Percentiles rank a stretch among this genome's conserved stretches.
phyloP scores from a whole-genome alignment of 2,329 filamentous ascomycete species.

The Sclerotinia spermophila region DNA sequence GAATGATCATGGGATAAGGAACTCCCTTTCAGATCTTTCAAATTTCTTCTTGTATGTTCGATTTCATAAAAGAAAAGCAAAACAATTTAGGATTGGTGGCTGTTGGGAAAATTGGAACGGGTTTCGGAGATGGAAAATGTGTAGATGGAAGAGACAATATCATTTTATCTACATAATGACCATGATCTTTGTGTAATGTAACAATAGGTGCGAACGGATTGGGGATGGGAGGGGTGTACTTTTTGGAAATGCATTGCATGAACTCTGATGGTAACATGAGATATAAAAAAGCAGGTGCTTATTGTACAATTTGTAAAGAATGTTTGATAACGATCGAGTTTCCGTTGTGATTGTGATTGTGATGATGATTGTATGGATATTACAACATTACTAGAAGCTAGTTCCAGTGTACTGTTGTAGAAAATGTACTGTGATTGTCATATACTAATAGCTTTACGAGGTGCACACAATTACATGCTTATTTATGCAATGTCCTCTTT shows the following conservation, averaged over 20 bases:
- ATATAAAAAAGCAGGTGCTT: not conserved
- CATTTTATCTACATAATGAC: conserved; percentile 14
- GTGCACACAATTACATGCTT: no score
- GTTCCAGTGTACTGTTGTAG: not conserved
- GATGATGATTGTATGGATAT: not conserved
- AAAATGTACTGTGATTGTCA: not conserved
- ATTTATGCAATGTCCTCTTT: no score
- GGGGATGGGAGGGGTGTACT: conserved; percentile 1
- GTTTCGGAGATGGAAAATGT: not conserved
- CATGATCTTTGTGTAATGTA: conserved; percentile 15
- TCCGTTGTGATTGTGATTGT: not conserved
- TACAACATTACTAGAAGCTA: not conserved
- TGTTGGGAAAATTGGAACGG: not conserved
- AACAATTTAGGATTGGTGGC: conserved; percentile 7
- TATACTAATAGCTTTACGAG: not conserved
- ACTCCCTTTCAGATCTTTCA: conserved; percentile 22
- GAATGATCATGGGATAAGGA: conserved; percentile 65
- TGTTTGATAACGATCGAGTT: not conserved
- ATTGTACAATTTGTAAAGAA: conserved; percentile 9
- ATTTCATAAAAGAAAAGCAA: conserved; percentile 19
- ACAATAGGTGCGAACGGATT: not conserved
- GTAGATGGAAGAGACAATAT: conserved; percentile 4
- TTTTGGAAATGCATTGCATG: conserved; percentile 5
- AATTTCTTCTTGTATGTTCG: conserved; percentile 28
- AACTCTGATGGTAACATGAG: conserved; percentile 5